A percentile compares a stretch with the other conserved stretches of the same genome.
These are phyloP conservation scores for Plasmodium gonderi DNA, from an alignment of 169 alveolate species.

Conservation along the genomic window DNA sequence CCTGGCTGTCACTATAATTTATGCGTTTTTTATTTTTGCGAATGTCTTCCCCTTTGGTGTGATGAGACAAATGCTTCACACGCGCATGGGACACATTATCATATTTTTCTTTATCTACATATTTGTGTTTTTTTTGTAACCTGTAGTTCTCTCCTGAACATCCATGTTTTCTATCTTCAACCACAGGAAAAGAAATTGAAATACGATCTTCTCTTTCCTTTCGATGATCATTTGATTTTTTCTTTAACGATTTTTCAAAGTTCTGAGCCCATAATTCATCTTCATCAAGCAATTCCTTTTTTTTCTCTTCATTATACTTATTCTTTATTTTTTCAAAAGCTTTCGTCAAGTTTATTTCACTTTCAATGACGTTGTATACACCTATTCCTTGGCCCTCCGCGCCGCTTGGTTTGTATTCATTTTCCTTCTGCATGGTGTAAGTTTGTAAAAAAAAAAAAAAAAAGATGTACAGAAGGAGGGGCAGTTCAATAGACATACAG, in stretches of 20 bases:
- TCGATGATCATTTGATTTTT: background rate
- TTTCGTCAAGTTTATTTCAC: conserved; percentile 78
- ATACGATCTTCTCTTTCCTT: conserved; percentile 1
- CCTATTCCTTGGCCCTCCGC: conserved; percentile 91
- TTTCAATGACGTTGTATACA: conserved; percentile 82
- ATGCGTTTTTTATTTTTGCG: background rate
- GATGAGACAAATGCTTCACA: background rate
- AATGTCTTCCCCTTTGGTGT: background rate
- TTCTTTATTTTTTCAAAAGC: conserved; percentile 43
- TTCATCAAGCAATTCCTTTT: conserved; percentile 76
- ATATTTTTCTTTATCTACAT: background rate
- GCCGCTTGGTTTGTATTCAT: conserved; percentile 87
- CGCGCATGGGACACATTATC: conserved; percentile 21
- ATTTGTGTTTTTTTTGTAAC: conserved; percentile 20
- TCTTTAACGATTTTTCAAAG: conserved; percentile 79
- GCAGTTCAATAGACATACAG: background rate
- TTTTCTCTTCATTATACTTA: conserved; percentile 23
- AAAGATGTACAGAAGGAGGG: background rate
- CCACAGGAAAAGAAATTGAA: background rate
- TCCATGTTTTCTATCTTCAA: conserved; percentile 1
- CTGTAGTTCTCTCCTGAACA: conserved; percentile 37
- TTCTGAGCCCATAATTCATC: conserved; percentile 86
- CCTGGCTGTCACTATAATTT: background rate
- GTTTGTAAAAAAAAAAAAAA: background rate
- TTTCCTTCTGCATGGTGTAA: conserved; percentile 6